A percentile compares a stretch with the other conserved stretches of the same genome.
phyloP scores from a whole-genome alignment of 2,329 filamentous ascomycete species.

The Aspergillus clavatus region DNA sequence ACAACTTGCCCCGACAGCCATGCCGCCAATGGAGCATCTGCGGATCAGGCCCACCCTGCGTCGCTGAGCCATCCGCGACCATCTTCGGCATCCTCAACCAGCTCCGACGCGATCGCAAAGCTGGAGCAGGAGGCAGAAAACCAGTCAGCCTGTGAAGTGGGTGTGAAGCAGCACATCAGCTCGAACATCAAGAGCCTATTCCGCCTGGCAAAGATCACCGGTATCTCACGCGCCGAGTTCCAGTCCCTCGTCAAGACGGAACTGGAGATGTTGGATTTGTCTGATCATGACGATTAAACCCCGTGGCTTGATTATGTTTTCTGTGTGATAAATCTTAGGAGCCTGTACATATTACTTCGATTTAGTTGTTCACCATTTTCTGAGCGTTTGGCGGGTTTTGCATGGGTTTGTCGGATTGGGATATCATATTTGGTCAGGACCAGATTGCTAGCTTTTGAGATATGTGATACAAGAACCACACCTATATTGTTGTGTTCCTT shows the following conservation, averaged over 20 bases:
- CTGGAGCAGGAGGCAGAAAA: slow-evolving; percentile 52
- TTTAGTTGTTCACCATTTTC: slow-evolving; percentile 1
- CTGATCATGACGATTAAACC: slow-evolving; percentile 44
- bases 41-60: slow-evolving; percentile 21
- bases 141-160: slow-evolving; percentile 53
- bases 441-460: too few relatives aligned
- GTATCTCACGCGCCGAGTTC: slow-evolving; percentile 57
- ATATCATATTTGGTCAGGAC: slow-evolving; percentile 9
- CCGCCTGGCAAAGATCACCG: slow-evolving; percentile 54
- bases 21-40: slow-evolving; percentile 12
- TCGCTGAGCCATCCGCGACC: slow-evolving; percentile 42
- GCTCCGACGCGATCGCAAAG: slow-evolving; percentile 48
- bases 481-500: too few relatives aligned
- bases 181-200: slow-evolving; percentile 61
- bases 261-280: slow-evolving; percentile 53
- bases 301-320: slow-evolving; percentile 1
- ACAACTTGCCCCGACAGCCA: slow-evolving; percentile 22
- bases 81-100: slow-evolving; percentile 40
- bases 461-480: too few relatives aligned
- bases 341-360: slow-evolving; percentile 19
- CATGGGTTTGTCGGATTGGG: slow-evolving; percentile 10
- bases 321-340: too few relatives aligned
- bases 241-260: slow-evolving; percentile 56
- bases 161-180: slow-evolving; percentile 60
- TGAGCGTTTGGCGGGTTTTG: slow-evolving; percentile 9